phyloP scores from a whole-genome alignment of 176 grass and related monocot genomes.

The Triticum aestivum region DNA sequence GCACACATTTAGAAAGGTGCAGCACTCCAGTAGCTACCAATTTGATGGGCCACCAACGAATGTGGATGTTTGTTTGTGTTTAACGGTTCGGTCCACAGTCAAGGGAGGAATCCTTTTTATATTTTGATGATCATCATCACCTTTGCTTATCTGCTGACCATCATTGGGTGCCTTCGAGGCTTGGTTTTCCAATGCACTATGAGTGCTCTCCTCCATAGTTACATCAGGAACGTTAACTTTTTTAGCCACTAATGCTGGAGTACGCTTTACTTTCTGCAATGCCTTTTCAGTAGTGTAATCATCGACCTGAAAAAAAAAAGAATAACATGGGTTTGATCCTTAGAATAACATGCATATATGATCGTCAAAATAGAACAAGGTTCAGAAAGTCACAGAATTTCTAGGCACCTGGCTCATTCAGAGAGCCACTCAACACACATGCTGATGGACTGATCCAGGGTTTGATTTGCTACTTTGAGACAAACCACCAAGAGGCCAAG shows the following conservation, averaged over 20 bases:
- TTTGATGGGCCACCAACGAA: constrained; percentile 66
- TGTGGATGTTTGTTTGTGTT: constrained; percentile 47
- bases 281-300: constrained; percentile 59
- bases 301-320: constrained; percentile 57
- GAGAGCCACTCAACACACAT: background rate
- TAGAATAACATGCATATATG: constrained; percentile 18
- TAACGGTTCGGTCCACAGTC: constrained; percentile 33
- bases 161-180: constrained; percentile 16
- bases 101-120: constrained; percentile 46
- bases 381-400: background rate
- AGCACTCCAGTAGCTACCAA: constrained; percentile 61
- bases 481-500: background rate
- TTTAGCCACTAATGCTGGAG: constrained; percentile 27
- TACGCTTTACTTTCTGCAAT: constrained; percentile 79
- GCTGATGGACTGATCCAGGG: background rate
- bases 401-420: background rate
- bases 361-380: background rate
- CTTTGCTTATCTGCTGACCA: constrained; percentile 45
- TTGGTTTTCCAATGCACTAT: constrained; percentile 24
- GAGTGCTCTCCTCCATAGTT: constrained; percentile 46
- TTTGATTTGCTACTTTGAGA: background rate
- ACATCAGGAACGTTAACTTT: constrained; percentile 50
- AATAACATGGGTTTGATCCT: background rate
- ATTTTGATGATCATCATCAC: constrained; percentile 38
- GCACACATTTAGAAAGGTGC: constrained; percentile 4